Evolutionary conservation across 2,329 filamentous ascomycete genomes (phyloP).

Genomic region (Cadophora malorum): DNA sequence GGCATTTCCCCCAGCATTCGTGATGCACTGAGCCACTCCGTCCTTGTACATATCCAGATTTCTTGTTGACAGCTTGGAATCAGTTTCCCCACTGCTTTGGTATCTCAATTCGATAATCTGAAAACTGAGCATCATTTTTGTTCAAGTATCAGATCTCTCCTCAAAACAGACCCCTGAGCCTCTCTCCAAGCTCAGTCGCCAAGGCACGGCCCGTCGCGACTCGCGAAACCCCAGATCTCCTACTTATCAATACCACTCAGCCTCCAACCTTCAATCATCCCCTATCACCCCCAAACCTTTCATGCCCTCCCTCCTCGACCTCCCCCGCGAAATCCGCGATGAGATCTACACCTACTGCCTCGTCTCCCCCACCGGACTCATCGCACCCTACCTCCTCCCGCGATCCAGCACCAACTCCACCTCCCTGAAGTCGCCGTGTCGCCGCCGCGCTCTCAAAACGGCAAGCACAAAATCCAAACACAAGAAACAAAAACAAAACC

Average conservation of each 20-base stretch:
- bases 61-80: no score
- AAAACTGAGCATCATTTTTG: no score
- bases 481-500: slow-evolving; percentile 6
- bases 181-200: not conserved
- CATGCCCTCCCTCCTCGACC: slow-evolving; percentile 32
- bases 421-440: not conserved
- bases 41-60: no score
- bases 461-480: not conserved
- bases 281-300: slow-evolving; percentile 2
- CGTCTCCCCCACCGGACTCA: slow-evolving; percentile 22
- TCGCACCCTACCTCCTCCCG: slow-evolving; percentile 18
- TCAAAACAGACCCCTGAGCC: no score
- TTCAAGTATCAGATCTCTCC: no score
- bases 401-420: slow-evolving; percentile 1
- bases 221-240: slow-evolving; percentile 18
- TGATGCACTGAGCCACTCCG: no score
- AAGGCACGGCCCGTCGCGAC: slow-evolving; percentile 18
- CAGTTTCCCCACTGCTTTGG: no score
- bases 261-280: not conserved
- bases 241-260: not conserved
- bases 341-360: slow-evolving; percentile 33
- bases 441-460: not conserved
- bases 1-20: no score
- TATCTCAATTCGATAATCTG: no score
- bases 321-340: slow-evolving; percentile 37